These are phyloP conservation scores for Erigeron canadensis DNA, from an alignment of 129 eudicot species.

Conservation along the genomic window DNA sequence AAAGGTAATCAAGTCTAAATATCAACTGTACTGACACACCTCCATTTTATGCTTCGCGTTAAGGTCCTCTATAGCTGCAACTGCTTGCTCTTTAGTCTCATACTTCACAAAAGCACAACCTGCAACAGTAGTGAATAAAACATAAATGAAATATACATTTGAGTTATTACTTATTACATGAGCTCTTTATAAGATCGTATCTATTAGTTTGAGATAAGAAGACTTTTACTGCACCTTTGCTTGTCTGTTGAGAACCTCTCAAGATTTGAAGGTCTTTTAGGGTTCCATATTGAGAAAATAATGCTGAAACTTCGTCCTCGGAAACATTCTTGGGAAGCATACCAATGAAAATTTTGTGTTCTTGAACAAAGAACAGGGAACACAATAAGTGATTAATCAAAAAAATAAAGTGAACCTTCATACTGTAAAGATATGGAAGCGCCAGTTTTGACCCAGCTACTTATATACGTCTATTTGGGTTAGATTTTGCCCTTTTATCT, in stretches of 20 bases:
- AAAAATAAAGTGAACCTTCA: conserved; percentile 14
- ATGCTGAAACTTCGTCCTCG: conserved; percentile 73
- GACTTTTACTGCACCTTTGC: conserved; percentile 57
- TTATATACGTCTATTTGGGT: neutral
- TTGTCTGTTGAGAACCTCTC: conserved; percentile 95
- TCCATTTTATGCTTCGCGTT: conserved; percentile 96
- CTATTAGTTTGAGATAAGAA: neutral
- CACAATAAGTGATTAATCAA: conserved; percentile 2
- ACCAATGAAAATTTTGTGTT: conserved; percentile 92
- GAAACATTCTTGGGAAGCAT: conserved; percentile 97
- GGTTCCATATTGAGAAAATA: conserved; percentile 82
- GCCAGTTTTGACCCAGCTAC: neutral
- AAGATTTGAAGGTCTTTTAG: conserved; percentile 83
- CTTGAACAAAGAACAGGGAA: conserved; percentile 41
- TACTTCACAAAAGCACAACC: conserved; percentile 98
- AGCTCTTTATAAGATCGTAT: too few relatives aligned
- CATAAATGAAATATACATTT: conserved; percentile 22
- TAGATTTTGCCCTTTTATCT: neutral
- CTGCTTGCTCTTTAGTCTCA: conserved; percentile 93
- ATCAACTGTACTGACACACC: conserved; percentile 46
- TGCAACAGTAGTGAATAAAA: conserved; percentile 31
- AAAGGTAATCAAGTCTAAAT: conserved; percentile 6
- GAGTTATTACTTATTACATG: conserved; percentile 11
- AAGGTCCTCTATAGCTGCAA: conserved; percentile 92
- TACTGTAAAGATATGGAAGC: neutral